Percentiles rank a stretch among this genome's conserved stretches.
These are phyloP conservation scores for Cryptococcus depauperatus DNA, from an alignment of 1,284 basidiomycete species.

Conservation along the genomic window DNA sequence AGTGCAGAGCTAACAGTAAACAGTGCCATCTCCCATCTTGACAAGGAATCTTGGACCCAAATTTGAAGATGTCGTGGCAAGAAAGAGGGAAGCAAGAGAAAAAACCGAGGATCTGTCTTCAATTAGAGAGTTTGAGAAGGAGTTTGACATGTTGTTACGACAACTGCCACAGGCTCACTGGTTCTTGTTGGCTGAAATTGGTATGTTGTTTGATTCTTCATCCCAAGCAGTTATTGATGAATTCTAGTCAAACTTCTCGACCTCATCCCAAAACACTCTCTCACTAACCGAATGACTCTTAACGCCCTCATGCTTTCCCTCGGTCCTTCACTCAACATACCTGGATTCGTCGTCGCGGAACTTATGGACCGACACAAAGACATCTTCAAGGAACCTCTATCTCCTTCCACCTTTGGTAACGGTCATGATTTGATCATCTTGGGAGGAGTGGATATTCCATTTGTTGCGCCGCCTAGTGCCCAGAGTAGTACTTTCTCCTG, in stretches of 20 bases:
- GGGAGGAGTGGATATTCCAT: slow-evolving; percentile 20
- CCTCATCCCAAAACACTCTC: slow-evolving; percentile 31
- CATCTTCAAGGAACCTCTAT: slow-evolving; percentile 31
- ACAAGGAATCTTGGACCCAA: slow-evolving; percentile 59
- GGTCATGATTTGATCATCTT: slow-evolving; percentile 32
- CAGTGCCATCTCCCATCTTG: slow-evolving; percentile 74
- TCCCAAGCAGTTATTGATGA: not conserved
- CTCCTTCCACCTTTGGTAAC: slow-evolving; percentile 13
- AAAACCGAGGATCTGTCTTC: slow-evolving; percentile 3
- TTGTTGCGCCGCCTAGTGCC: slow-evolving; percentile 3
- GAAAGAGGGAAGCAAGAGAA: slow-evolving; percentile 6
- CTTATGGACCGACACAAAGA: slow-evolving; percentile 25
- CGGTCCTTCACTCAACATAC: slow-evolving; percentile 37
- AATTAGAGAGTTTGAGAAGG: slow-evolving; percentile 10
- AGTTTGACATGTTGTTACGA: slow-evolving; percentile 22
- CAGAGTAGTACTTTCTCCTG: not conserved
- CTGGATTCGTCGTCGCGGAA: slow-evolving; percentile 29
- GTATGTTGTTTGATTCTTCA: slow-evolving; percentile 11
- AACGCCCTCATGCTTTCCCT: slow-evolving; percentile 39
- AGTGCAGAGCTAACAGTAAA: slow-evolving; percentile 1
- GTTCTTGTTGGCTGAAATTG: slow-evolving; percentile 44
- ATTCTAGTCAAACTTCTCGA: slow-evolving; percentile 21
- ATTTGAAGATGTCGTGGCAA: slow-evolving; percentile 52
- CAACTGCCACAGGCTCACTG: slow-evolving; percentile 39
- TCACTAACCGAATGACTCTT: slow-evolving; percentile 40